A percentile compares a stretch with the other conserved stretches of the same genome.
These are phyloP conservation scores for Vigna angularis DNA, from an alignment of 306 rosid species.

Conservation along the genomic window DNA sequence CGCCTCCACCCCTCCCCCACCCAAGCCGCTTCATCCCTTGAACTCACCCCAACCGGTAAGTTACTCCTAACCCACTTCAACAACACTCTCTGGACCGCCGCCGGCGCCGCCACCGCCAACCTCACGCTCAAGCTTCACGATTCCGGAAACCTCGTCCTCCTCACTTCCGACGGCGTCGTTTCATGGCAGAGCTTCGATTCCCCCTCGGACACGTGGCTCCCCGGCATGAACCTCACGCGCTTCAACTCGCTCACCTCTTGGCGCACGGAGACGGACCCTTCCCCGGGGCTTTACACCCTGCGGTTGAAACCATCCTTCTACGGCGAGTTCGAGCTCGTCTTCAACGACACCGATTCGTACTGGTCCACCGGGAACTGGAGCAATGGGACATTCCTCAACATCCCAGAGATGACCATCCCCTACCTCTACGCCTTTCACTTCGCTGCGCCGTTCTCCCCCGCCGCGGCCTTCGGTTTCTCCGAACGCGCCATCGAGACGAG, in stretches of 20 bases:
- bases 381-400: slow-evolving; percentile 50
- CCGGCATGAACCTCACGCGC: slow-evolving; percentile 77
- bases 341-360: slow-evolving; percentile 53
- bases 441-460: slow-evolving; percentile 49
- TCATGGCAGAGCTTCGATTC: slow-evolving; percentile 86
- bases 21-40: slow-evolving; percentile 42
- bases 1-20: slow-evolving; percentile 51
- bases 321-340: slow-evolving; percentile 72
- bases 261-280: slow-evolving; percentile 65
- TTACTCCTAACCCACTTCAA: slow-evolving; percentile 52
- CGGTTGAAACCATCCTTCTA: slow-evolving; percentile 56
- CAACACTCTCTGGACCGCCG: slow-evolving; percentile 55
- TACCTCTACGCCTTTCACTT: slow-evolving; percentile 72
- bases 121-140: slow-evolving; percentile 44
- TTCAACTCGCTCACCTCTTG: slow-evolving; percentile 53
- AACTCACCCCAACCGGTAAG: slow-evolving; percentile 52
- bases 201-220: slow-evolving; percentile 83
- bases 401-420: slow-evolving; percentile 75
- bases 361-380: slow-evolving; percentile 85
- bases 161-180: slow-evolving; percentile 37
- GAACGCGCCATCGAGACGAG: slow-evolving; percentile 53
- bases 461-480: slow-evolving; percentile 77
- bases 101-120: not conserved
- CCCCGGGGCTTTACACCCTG: slow-evolving; percentile 70
- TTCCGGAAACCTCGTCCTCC: slow-evolving; percentile 63